phyloP scores from a whole-genome alignment of 1,139 yeast species.

The Geotrichum histeridarum region DNA sequence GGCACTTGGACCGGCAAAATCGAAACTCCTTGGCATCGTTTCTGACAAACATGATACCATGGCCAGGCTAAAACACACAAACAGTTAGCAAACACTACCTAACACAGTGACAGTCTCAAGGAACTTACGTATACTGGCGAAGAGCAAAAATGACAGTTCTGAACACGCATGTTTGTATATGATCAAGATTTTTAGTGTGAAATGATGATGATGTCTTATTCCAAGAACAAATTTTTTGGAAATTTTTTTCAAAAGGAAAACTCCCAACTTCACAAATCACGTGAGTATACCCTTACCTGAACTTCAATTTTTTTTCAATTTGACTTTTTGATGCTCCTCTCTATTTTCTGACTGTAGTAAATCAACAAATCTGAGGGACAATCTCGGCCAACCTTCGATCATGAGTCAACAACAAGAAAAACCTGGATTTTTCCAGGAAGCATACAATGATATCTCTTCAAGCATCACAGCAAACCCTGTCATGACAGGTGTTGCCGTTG shows the following conservation, averaged over 20 bases:
- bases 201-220: not conserved
- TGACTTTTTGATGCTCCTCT: not conserved
- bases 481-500: constrained; percentile 65
- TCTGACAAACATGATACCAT: constrained; percentile 96
- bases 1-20: constrained; percentile 97
- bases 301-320: not conserved
- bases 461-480: constrained; percentile 57
- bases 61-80: constrained; percentile 57
- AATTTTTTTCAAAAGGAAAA: constrained; percentile 5
- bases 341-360: not conserved
- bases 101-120: not conserved
- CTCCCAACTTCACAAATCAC: constrained; percentile 10
- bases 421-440: constrained; percentile 20
- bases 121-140: constrained; percentile 70
- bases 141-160: constrained; percentile 94
- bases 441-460: constrained; percentile 16
- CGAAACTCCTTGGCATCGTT: constrained; percentile 96
- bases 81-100: not conserved
- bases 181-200: not conserved
- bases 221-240: not conserved
- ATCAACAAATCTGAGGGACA: not conserved
- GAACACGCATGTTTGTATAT: constrained; percentile 67
- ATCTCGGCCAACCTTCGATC: not conserved
- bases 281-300: constrained; percentile 2
- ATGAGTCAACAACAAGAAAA: constrained; percentile 9